phyloP scores from a whole-genome alignment of 75 land plant species.

The Selaginella moellendorffii region DNA sequence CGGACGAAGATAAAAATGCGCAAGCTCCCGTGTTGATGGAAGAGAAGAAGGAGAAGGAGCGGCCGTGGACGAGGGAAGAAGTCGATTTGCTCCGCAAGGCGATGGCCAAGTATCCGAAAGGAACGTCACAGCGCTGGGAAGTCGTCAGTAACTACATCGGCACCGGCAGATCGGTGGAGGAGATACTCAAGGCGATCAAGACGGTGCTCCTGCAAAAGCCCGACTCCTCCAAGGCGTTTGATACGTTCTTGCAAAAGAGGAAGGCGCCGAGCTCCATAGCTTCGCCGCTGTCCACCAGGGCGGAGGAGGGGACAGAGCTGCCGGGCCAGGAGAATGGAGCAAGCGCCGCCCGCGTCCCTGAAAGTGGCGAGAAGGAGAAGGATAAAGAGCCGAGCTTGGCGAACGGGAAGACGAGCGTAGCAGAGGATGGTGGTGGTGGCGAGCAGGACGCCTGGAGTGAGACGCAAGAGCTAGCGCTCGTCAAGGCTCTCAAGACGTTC shows the following conservation, averaged over 20 bases:
- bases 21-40: too few relatives aligned
- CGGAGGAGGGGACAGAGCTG: not conserved
- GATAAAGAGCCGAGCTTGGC: too few relatives aligned
- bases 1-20: constrained; percentile 12
- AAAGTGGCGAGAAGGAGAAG: not conserved
- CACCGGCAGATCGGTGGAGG: constrained; percentile 84
- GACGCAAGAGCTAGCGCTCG: constrained; percentile 63
- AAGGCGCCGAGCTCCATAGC: constrained; percentile 49
- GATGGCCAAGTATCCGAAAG: constrained; percentile 81
- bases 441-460: constrained; percentile 75
- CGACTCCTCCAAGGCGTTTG: constrained; percentile 74
- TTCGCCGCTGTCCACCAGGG: constrained; percentile 73
- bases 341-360: not conserved
- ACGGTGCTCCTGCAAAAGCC: constrained; percentile 95
- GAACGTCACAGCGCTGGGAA: constrained; percentile 95
- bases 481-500: constrained; percentile 86
- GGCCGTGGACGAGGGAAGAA: constrained; percentile 79
- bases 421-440: constrained; percentile 26
- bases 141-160: constrained; percentile 83
- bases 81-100: constrained; percentile 80
- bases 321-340: constrained; percentile 37
- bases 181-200: constrained; percentile 83
- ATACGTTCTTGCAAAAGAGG: constrained; percentile 83
- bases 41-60: constrained; percentile 70
- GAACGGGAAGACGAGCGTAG: constrained; percentile 4